Conservation (phyloP, 1,284 basidiomycete species). For the Ganoderma multipileum region DNA sequence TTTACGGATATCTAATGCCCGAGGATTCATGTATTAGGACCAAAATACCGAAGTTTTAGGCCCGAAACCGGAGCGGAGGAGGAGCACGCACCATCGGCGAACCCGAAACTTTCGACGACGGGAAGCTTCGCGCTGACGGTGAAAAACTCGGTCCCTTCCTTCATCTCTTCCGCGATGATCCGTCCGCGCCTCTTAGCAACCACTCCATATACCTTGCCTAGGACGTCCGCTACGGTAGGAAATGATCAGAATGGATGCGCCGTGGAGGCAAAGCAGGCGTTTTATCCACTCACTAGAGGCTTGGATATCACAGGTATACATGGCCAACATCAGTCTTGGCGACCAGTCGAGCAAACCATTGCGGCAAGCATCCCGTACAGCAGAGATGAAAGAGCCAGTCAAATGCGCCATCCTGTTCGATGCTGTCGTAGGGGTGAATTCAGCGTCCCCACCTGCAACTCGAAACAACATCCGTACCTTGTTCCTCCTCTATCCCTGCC, state of each 20-base stretch:
- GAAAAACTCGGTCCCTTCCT: constrained; percentile 97
- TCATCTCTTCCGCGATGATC: constrained; percentile 98
- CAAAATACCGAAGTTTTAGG: not conserved
- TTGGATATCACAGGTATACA: constrained; percentile 99
- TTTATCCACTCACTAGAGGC: constrained; percentile 79
- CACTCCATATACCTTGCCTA: constrained; percentile 98
- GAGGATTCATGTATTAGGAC: not conserved
- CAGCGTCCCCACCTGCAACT: not conserved
- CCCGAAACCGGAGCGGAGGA: not conserved
- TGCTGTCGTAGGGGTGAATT: constrained; percentile 17
- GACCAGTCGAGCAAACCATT: constrained; percentile 96
- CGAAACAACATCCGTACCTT: constrained; percentile 50
- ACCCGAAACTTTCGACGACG: constrained; percentile 97
- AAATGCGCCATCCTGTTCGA: constrained; percentile 61
- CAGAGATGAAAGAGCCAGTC: constrained; percentile 89
- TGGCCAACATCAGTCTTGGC: constrained; percentile 94
- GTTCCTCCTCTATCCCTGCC: constrained; percentile 67
- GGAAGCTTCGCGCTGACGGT: constrained; percentile 92
- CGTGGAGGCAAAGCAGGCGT: not conserved
- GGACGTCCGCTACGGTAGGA: constrained; percentile 79
- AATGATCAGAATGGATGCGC: not conserved
- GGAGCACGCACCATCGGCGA: constrained; percentile 83
- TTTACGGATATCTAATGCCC: constrained; percentile 86
- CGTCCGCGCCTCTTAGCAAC: constrained; percentile 90
- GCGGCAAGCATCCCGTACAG: constrained; percentile 88